phyloP scores from a whole-genome alignment of 129 eudicot species.

The Chrysanthemum makinoi region DNA sequence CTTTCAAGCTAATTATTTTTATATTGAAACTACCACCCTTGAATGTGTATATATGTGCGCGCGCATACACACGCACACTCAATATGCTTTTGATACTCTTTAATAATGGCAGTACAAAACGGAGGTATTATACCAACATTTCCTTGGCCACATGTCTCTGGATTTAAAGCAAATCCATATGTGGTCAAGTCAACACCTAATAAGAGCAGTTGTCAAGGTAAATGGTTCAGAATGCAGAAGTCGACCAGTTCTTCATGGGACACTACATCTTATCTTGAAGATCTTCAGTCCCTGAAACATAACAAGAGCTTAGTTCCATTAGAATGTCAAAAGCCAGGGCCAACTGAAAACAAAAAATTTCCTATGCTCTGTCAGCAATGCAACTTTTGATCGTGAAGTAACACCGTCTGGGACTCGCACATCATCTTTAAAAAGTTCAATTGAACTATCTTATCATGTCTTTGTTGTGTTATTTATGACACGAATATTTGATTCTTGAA shows the following conservation, averaged over 20 bases:
- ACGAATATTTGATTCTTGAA: neutral
- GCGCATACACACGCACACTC: neutral
- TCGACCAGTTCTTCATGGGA: constrained; percentile 39
- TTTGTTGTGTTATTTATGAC: neutral
- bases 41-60: too few species aligned
- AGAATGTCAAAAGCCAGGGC: constrained; percentile 28
- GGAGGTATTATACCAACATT: constrained; percentile 81
- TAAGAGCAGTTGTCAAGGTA: constrained; percentile 78
- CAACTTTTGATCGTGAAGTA: constrained; percentile 31
- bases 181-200: constrained; percentile 44
- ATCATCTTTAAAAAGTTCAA: constrained; percentile 43
- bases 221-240: constrained; percentile 79
- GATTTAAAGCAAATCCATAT: constrained; percentile 62
- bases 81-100: too few species aligned
- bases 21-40: too few species aligned
- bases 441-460: constrained; percentile 30
- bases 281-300: constrained; percentile 55
- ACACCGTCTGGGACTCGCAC: constrained; percentile 36
- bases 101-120: constrained; percentile 36
- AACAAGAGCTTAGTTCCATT: constrained; percentile 72
- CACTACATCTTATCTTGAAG: constrained; percentile 39
- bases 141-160: constrained; percentile 80
- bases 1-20: too few species aligned
- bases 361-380: constrained; percentile 22
- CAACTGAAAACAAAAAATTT: constrained; percentile 33